Conservation (phyloP, 2,329 filamentous ascomycete species). For the Clarireedia monteithiana region DNA sequence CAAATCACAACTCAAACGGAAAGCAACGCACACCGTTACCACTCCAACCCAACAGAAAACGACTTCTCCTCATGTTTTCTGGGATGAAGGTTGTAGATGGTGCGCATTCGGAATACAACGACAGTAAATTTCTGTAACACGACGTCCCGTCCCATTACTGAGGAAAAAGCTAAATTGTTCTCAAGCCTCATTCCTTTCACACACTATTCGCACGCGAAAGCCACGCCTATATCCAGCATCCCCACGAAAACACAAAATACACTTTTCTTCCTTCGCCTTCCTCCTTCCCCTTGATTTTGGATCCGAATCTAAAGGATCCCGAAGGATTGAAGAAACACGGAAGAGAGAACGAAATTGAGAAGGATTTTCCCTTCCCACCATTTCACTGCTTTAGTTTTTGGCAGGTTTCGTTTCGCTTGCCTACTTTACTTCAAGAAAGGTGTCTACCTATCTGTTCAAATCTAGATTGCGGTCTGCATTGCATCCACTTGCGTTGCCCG, state of each 20-base stretch:
- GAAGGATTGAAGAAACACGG: neutral
- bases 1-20: constrained; percentile 1
- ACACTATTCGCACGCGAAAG: neutral
- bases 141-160: constrained; percentile 6
- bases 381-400: neutral
- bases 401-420: neutral
- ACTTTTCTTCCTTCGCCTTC: neutral
- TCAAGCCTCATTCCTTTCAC: neutral
- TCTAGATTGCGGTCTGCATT: no score
- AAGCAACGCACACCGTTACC: neutral
- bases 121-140: constrained; percentile 4
- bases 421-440: neutral
- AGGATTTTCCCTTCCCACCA: neutral
- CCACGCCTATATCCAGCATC: neutral
- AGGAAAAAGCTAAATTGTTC: neutral
- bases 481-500: neutral
- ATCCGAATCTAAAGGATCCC: neutral
- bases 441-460: no score
- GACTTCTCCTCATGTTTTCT: constrained; percentile 7
- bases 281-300: neutral
- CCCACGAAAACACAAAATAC: neutral
- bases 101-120: constrained; percentile 4
- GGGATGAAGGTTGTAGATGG: neutral
- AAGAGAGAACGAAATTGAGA: neutral
- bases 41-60: constrained; percentile 4